phyloP scores from a whole-genome alignment of 2,329 filamentous ascomycete genomes.

The Aspergillus viridinutans region DNA sequence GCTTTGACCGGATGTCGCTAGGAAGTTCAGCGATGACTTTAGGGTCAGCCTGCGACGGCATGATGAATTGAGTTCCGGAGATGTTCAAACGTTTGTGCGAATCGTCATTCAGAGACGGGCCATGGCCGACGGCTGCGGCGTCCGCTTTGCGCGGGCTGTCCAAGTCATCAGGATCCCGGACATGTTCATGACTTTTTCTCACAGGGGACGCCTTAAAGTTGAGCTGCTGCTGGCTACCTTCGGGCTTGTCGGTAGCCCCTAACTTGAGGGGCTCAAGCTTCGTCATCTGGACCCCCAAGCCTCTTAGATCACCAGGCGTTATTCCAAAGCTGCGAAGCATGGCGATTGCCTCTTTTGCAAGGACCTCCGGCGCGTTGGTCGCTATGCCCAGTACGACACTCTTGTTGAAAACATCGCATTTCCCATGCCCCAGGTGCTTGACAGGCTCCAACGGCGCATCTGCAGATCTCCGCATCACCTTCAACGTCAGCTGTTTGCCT shows the following conservation, averaged over 20 bases:
- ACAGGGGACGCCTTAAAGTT: slow-evolving; percentile 57
- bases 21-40: slow-evolving; percentile 80
- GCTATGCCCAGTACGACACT: slow-evolving; percentile 77
- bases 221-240: slow-evolving; percentile 75
- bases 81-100: slow-evolving; percentile 67
- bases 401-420: slow-evolving; percentile 92
- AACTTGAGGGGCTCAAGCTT: slow-evolving; percentile 77
- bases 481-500: slow-evolving; percentile 84
- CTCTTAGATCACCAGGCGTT: slow-evolving; percentile 86
- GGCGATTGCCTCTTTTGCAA: slow-evolving; percentile 79
- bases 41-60: slow-evolving; percentile 76
- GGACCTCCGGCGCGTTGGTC: slow-evolving; percentile 66
- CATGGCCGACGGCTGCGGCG: slow-evolving; percentile 25
- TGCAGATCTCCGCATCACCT: slow-evolving; percentile 82
- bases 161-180: slow-evolving; percentile 48
- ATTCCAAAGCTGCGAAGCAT: slow-evolving; percentile 79
- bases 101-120: slow-evolving; percentile 31
- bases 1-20: slow-evolving; percentile 70
- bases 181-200: slow-evolving; percentile 19
- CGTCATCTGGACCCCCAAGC: slow-evolving; percentile 88
- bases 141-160: slow-evolving; percentile 40
- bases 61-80: slow-evolving; percentile 83
- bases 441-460: slow-evolving; percentile 87
- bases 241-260: slow-evolving; percentile 47
- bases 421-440: slow-evolving; percentile 92